phyloP scores from a whole-genome alignment of 352 stramenopile species.

The Phytophthora capsici region DNA sequence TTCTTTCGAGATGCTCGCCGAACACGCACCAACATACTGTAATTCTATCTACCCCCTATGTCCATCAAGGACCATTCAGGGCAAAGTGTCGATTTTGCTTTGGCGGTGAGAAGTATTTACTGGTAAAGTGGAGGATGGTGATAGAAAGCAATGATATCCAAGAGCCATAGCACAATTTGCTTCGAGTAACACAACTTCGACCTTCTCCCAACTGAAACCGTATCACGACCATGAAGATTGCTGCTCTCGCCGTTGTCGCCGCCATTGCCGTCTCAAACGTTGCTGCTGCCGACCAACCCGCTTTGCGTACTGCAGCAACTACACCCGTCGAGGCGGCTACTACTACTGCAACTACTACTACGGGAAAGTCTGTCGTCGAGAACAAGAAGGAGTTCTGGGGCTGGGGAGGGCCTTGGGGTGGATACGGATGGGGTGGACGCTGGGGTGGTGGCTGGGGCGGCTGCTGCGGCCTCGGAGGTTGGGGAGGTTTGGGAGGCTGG shows the following conservation, averaged over 20 bases:
- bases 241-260: background rate
- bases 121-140: too few species aligned
- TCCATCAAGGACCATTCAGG: too few species aligned
- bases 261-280: background rate
- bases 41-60: too few species aligned
- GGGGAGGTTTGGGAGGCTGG: background rate
- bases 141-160: too few species aligned
- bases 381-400: conserved; percentile 1
- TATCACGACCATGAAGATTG: background rate
- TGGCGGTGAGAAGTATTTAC: too few species aligned
- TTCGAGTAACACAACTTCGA: background rate
- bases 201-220: too few species aligned
- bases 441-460: background rate
- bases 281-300: background rate
- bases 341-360: too few species aligned
- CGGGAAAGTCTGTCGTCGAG: background rate
- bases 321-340: background rate
- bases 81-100: too few species aligned
- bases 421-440: background rate
- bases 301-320: background rate
- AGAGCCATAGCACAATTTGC: background rate
- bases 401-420: background rate
- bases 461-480: background rate
- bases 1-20: too few species aligned
- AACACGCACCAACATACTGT: too few species aligned